Conservation (phyloP, 441 rosid species). For the Corymbia calophylla region DNA sequence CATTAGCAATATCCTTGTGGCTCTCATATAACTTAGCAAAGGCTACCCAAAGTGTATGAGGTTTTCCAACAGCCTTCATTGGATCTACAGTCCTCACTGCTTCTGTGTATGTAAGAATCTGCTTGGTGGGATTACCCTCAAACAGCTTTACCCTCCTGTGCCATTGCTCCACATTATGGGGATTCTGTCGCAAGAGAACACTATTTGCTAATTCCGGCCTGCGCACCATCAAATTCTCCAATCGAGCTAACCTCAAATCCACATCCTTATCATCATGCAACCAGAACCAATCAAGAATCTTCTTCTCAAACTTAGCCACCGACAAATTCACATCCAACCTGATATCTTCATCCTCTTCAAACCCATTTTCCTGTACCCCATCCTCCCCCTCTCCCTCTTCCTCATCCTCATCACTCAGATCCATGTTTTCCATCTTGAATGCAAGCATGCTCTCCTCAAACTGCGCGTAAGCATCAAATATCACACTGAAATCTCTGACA, state of each 20-base stretch:
- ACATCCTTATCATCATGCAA: conserved; percentile 71
- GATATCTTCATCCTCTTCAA: conserved; percentile 48
- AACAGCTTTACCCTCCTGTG: conserved; percentile 83
- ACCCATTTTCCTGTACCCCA: conserved; percentile 31
- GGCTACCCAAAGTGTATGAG: conserved; percentile 86
- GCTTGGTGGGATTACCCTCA: conserved; percentile 74
- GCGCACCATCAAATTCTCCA: conserved; percentile 72
- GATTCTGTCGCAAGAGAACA: conserved; percentile 88
- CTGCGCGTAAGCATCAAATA: conserved; percentile 76
- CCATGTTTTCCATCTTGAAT: conserved; percentile 59
- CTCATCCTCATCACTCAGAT: conserved; percentile 54
- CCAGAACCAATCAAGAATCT: conserved; percentile 72
- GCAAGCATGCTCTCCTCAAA: conserved; percentile 81
- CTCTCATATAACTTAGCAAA: conserved; percentile 82
- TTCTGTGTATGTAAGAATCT: conserved; percentile 86
- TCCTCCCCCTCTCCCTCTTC: conserved; percentile 22
- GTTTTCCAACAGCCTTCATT: conserved; percentile 92
- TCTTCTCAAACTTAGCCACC: conserved; percentile 55
- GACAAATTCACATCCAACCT: conserved; percentile 47
- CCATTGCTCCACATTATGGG: conserved; percentile 97
- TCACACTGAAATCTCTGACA: conserved; percentile 85
- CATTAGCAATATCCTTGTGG: conserved; percentile 70
- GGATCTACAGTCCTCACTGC: conserved; percentile 92
- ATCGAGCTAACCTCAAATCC: conserved; percentile 71
- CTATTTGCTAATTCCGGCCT: conserved; percentile 88